phyloP scores from a whole-genome alignment of 2,329 filamentous ascomycete species.

The Sclerotiophoma versabilis region DNA sequence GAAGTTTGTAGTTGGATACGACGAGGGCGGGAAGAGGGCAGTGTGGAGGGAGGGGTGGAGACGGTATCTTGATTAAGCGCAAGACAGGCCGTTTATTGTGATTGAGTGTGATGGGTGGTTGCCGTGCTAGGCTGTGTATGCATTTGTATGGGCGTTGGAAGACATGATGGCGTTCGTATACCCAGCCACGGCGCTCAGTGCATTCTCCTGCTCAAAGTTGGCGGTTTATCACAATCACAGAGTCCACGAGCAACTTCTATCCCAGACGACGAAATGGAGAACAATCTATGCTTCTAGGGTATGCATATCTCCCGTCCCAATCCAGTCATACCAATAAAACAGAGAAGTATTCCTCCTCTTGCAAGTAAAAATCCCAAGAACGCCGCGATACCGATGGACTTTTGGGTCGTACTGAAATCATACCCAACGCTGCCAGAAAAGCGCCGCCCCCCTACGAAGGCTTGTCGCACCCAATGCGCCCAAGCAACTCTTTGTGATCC shows the following conservation, averaged over 20 bases:
- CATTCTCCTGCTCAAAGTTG: background rate
- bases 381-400: slow-evolving; percentile 4
- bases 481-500: slow-evolving; percentile 80
- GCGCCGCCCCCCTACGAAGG: slow-evolving; percentile 40
- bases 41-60: slow-evolving; percentile 82
- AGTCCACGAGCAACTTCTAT: background rate
- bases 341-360: slow-evolving; percentile 10
- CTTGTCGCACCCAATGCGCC: slow-evolving; percentile 84
- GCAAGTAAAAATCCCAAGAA: slow-evolving; percentile 1
- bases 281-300: slow-evolving; percentile 17
- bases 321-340: slow-evolving; percentile 1
- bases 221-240: background rate
- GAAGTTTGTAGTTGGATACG: slow-evolving; percentile 64
- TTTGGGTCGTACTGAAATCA: slow-evolving; percentile 1
- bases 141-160: background rate
- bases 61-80: slow-evolving; percentile 66
- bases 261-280: background rate
- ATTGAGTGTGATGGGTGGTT: background rate
- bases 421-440: slow-evolving; percentile 2
- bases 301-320: slow-evolving; percentile 5
- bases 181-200: background rate
- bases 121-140: background rate
- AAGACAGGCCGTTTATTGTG: background rate
- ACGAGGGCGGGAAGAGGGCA: slow-evolving; percentile 70
- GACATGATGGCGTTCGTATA: background rate